Evolutionary conservation across 2,329 filamentous ascomycete genomes (phyloP).

Genomic region (Basipetospora chlamydospora): DNA sequence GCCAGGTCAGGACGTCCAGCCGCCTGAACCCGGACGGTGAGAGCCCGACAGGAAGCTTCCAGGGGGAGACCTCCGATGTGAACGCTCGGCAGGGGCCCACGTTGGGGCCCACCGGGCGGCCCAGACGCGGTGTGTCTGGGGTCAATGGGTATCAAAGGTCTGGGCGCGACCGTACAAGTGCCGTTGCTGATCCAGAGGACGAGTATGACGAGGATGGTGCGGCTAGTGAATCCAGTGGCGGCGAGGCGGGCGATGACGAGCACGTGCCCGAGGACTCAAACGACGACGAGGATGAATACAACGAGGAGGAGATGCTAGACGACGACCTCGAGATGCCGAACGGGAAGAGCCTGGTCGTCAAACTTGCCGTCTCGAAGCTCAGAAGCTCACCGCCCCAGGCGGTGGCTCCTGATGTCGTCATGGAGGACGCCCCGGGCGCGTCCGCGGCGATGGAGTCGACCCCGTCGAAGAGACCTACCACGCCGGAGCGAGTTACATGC

Average conservation of each 20-base stretch:
- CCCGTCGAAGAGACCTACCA: not conserved
- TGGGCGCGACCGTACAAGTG: not conserved
- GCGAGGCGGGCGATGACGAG: conserved; percentile 52
- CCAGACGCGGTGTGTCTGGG: conserved; percentile 35
- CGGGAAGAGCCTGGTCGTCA: conserved; percentile 48
- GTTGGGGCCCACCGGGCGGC: conserved; percentile 29
- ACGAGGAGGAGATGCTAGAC: conserved; percentile 42
- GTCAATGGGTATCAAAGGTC: conserved; percentile 20
- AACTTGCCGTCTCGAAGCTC: conserved; percentile 39
- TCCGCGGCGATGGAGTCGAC: not conserved
- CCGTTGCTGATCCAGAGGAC: not conserved
- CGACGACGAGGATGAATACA: conserved; percentile 39
- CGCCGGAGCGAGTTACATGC: not conserved
- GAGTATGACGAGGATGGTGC: conserved; percentile 42
- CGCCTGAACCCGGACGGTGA: conserved; percentile 49
- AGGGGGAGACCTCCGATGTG: conserved; percentile 26
- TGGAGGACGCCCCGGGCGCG: conserved; percentile 4
- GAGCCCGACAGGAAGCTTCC: conserved; percentile 30
- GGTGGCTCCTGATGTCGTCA: not conserved
- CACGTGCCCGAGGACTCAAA: conserved; percentile 47
- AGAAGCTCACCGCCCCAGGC: conserved; percentile 2
- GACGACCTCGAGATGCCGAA: conserved; percentile 41
- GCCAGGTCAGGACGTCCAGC: conserved; percentile 60
- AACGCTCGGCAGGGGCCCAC: conserved; percentile 1
- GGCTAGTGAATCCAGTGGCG: conserved; percentile 59